Base-by-base conservation (phyloP, 345 rosid species). In the Diplotaxis tenuifolia region DNA sequence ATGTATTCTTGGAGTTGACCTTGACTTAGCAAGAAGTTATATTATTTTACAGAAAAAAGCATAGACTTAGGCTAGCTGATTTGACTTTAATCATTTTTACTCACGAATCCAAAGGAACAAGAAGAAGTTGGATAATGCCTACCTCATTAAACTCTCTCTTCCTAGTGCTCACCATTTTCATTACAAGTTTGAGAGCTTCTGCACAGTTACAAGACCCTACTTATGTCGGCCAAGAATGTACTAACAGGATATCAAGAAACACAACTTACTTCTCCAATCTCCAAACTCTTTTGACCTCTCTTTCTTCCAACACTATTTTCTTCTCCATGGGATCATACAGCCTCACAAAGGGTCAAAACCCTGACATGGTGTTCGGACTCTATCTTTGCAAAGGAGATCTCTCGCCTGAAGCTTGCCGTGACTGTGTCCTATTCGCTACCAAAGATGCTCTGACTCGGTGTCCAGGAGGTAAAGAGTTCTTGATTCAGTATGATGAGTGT, bases 401-500 rank as follows among this genome's bases (percentile, higher is more conserved):
- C 40, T 29, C 71, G 2, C 4, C 62, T 0, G 54, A 64, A 10
- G 3, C 4, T 15, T 86, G 91, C 53, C n/a, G 28, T 59, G 45
- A 34, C 3, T 89, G 89, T n/a, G 83, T 80, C 21, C 4, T 0
- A 0, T 47, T 7, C 1, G 84, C 87, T 1, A 0, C 66, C 0
- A 12, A 9, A 0, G 8, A 50, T 0, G 2, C 82, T 34, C 0
- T 0, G 2, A 27, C 3, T 1, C 27, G 5, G 0, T 85, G 95
- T 62, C 83, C 76, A 0, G 16, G 3, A 11, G 22, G 66, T 20
- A 84, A 71, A 67, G 56, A 56, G 34, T 65, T 83, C 14, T 65
- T 78, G 9, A 19, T 84, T 45, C 81, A 75, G 79, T 84, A 65
- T 22, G 85, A 84, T 4, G 56, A 65, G 52, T 89, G 90, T 19